Base-by-base conservation (phyloP, 2,329 filamentous ascomycete genomes). In the Fulvia fulva region DNA sequence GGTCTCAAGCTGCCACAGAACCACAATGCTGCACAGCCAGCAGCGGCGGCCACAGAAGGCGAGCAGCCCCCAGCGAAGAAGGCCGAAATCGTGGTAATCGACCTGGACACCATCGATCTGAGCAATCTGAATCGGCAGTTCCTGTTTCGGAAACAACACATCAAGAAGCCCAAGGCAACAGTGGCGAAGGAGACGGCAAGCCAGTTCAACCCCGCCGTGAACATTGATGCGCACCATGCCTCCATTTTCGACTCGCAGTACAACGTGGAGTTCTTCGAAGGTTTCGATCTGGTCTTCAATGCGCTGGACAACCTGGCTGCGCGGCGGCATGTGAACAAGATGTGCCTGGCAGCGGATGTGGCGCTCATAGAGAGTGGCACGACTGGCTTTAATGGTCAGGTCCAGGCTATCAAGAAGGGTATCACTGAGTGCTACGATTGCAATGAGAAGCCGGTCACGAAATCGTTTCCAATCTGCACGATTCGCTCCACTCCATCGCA, bases 101-200 rank as follows among this genome's bases (percentile, higher is more conserved):
- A 99, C 75, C 88, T 99, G 60, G 94, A 99, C 74, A 99, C 94
- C 1, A 97, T 99, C 77, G 94, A 99, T 72, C 82, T 99, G 22
- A 96, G 91, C 77, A 99, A 99, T 72, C 83, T 99, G 52, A 99
- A 99, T 69, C 89, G 94, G 56, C 94, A 99, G 74, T 99, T 99
- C 70, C 86, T 99, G 50, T 99, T 99, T 75, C 85, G 92, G 61
- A 88, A 93, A 69, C 92, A 97, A 73, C 94, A 99, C 71, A 97
- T 99, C 76, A 97, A 97, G 76, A 96, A 96, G 74, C 86, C 93
- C 1, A 99, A 99, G 73, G 92, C 94, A 53, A 77, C 96, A 76
- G 92, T 97, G 64, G 94, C 93, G 50, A 96, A 93, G 74, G 92
- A 97, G 65, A 91, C 89, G 22, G 94, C 93, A 51, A 84, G 88